Conservation (phyloP, 139 green algal species). For the Helicosporidium sp. region DNA sequence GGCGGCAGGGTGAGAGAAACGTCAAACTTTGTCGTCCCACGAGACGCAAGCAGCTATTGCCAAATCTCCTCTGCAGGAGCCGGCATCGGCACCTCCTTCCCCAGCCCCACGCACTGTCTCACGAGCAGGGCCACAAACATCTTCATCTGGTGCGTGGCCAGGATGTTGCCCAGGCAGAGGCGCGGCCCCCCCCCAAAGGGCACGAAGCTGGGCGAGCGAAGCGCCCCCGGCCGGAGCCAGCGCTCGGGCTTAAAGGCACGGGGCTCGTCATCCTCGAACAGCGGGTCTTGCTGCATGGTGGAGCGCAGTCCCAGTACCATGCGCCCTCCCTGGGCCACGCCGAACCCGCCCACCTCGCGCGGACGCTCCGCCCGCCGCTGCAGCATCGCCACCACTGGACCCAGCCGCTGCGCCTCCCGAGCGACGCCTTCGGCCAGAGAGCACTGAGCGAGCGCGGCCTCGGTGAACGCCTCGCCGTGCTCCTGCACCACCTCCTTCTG, state of each 20-base stretch:
- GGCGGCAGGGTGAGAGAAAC: not conserved
- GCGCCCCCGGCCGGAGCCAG: conserved; percentile 2
- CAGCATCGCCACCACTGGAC: not conserved
- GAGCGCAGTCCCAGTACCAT: not conserved
- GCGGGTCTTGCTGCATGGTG: not conserved
- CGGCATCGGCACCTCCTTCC: too few relatives aligned
- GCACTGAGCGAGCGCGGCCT: not conserved
- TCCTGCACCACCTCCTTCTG: conserved; percentile 1
- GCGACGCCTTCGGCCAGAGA: not conserved
- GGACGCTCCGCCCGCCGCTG: too few relatives aligned
- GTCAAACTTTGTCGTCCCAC: too few relatives aligned
- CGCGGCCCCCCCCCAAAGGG: conserved; percentile 10
- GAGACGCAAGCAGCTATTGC: not conserved
- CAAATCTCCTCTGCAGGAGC: too few relatives aligned
- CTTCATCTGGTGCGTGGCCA: conserved; percentile 12
- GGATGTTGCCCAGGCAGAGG: conserved; percentile 6
- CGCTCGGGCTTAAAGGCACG: conserved; percentile 14
- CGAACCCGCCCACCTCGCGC: not conserved
- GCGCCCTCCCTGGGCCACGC: not conserved
- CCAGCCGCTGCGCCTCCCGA: not conserved
- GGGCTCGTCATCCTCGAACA: not conserved
- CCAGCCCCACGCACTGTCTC: not conserved
- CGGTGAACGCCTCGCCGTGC: not conserved
- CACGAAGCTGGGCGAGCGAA: conserved; percentile 2
- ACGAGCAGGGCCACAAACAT: conserved; percentile 1